Evolutionary conservation across 805 yeast genomes (phyloP).

Genomic region (Candida berthetii): DNA sequence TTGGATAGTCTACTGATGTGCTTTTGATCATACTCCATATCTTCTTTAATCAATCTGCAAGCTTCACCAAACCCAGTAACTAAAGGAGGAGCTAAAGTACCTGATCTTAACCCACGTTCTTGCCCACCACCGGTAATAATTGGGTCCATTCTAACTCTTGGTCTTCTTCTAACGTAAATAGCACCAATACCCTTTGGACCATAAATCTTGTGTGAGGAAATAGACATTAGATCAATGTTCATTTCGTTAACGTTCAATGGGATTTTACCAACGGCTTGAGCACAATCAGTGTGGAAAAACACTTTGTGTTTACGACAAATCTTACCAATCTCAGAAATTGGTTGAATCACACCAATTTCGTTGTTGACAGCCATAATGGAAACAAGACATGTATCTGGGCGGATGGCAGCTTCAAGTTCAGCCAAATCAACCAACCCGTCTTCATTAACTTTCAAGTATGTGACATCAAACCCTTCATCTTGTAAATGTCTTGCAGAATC

Average conservation of each 20-base stretch:
- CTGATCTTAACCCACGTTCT: slow-evolving; percentile 96
- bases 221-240: slow-evolving; percentile 90
- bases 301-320: slow-evolving; percentile 84
- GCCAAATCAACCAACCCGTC: slow-evolving; percentile 80
- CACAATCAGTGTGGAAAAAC: slow-evolving; percentile 96
- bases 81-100: slow-evolving; percentile 95
- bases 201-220: slow-evolving; percentile 93
- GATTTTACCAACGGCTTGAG: slow-evolving; percentile 95
- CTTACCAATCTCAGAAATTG: slow-evolving; percentile 86
- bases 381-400: slow-evolving; percentile 87
- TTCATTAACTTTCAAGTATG: slow-evolving; percentile 77
- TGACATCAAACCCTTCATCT: slow-evolving; percentile 95
- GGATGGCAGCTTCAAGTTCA: slow-evolving; percentile 72
- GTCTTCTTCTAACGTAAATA: slow-evolving; percentile 91
- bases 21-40: slow-evolving; percentile 63
- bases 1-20: slow-evolving; percentile 70
- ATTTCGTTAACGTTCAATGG: slow-evolving; percentile 87
- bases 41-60: slow-evolving; percentile 72
- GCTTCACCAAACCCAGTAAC: slow-evolving; percentile 98
- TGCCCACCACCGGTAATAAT: slow-evolving; percentile 97
- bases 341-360: slow-evolving; percentile 97
- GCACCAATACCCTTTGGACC: slow-evolving; percentile 99
- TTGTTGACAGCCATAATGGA: slow-evolving; percentile 97
- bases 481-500: slow-evolving; percentile 93
- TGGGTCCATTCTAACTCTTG: slow-evolving; percentile 95